Conservation (phyloP, 495 filamentous ascomycete species). For the Talaromyces ruber region DNA sequence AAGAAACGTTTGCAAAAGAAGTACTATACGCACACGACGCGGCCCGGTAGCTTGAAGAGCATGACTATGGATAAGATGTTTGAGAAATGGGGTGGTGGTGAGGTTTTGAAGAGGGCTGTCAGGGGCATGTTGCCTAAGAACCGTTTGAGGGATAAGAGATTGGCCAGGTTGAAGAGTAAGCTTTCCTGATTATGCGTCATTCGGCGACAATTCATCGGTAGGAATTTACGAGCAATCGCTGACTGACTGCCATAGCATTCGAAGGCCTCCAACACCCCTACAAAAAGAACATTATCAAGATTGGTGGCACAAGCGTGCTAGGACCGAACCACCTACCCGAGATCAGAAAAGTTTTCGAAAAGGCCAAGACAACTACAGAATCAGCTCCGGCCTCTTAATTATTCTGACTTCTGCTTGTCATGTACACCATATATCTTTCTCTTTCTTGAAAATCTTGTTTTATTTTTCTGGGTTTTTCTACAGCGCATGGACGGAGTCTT, state of each 20-base stretch:
- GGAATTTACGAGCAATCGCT: slow-evolving; percentile 6
- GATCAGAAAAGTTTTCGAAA: slow-evolving; percentile 36
- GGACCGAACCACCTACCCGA: slow-evolving; percentile 26
- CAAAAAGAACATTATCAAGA: slow-evolving; percentile 74
- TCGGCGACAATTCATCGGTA: not conserved
- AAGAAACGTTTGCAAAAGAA: slow-evolving; percentile 88
- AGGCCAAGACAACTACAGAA: slow-evolving; percentile 24
- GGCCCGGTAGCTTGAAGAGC: slow-evolving; percentile 75
- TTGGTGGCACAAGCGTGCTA: slow-evolving; percentile 43
- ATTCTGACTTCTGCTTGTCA: not conserved
- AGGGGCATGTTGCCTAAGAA: slow-evolving; percentile 99
- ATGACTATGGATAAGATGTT: slow-evolving; percentile 95
- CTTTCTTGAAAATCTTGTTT: slow-evolving; percentile 18
- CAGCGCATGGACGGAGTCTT: slow-evolving; percentile 46
- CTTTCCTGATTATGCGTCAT: slow-evolving; percentile 6
- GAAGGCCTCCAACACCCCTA: slow-evolving; percentile 88
- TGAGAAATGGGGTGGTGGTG: slow-evolving; percentile 86
- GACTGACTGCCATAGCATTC: slow-evolving; percentile 51
- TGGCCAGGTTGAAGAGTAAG: slow-evolving; percentile 82
- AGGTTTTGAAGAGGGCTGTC: slow-evolving; percentile 87
- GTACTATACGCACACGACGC: slow-evolving; percentile 89
- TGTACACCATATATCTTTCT: slow-evolving; percentile 7
- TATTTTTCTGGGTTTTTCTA: slow-evolving; percentile 17
- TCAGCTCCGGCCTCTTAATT: slow-evolving; percentile 10
- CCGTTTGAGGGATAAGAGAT: slow-evolving; percentile 69